Base-by-base conservation (phyloP, 371 early-diverging fungal species). In the Gilbertella persicaria region DNA sequence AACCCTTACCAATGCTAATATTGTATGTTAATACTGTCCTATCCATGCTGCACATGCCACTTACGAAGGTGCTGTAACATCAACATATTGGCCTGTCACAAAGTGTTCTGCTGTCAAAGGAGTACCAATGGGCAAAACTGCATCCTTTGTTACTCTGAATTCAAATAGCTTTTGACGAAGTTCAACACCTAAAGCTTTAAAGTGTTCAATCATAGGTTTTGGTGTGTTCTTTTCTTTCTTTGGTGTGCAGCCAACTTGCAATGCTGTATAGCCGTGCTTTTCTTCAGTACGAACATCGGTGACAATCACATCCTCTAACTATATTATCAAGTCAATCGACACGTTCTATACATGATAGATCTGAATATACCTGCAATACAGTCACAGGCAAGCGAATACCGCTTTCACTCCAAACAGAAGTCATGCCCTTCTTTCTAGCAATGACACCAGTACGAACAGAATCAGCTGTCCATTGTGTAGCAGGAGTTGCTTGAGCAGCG, bases 371-470 rank as follows among this genome's bases (percentile, higher is more conserved):
- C 83, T 96, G 87, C 39, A 98, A 76, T 19, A 98, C 82, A 5
- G 98, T 98, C n/a, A 94, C 91, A 30, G 97, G 96, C 35, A 92
- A 80, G 65, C 90, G 83, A 19, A 80, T 81, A 37, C 98, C 98
- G 80, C 89, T 89, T 53, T 95, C 94, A 68, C 93, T 92, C 94
- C 95, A 98, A 58, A 95, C 73, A 25, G 87, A 84, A 23, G 92
- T 89, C 97, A 97, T 98, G 23, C 98, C 98, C 69, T 84, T 82
- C 77, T 98, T 98, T 47, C 81, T 71, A 30, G 88, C 97, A 62
- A 98, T 84, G 13, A 92, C 77, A 39, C 98, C 98, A 43, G 83
- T 76, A 40, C 87, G 77, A 58, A 78, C 49, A 37, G 85, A 83
- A 38, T 74, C 45, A 33, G 66, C 50, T 14, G 68, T 63, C 75